Evolutionary conservation across 2,329 filamentous ascomycete species (phyloP), one percentile per base, ranked within the genome.

Genomic region (Xylariaceae sp.): DNA sequence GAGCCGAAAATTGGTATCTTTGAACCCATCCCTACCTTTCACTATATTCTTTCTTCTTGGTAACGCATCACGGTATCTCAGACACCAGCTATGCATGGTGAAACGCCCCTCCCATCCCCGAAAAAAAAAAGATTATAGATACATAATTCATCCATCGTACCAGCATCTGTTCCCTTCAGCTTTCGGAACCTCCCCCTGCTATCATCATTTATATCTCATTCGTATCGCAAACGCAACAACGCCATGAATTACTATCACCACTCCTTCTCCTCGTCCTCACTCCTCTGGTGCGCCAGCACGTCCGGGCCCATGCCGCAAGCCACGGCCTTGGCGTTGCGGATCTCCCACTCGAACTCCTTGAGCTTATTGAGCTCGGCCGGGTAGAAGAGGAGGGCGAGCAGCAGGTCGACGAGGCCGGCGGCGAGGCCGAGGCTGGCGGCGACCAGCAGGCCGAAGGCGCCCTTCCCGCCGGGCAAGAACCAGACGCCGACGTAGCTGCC

Each of bases 301-400:
- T 62, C 60, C 3, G 59, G 60, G 10, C 26, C 26, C 43, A 55
- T 53, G 1, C 72, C 72, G 3, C 65, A 68, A 18, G 73, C 73
- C 4, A 72, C 66, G 0, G 75, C 73, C 58, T 75, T 85, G 10
- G 87, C 87, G 68, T 89, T 92, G 44, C 76, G 77, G 21, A 97
- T 86, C 72, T 99, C 94, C 89, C 91, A 97, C 69, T 94, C 85
- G 73, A 97, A 97, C 75, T 99, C 94, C 65, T 85, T 87, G 49
- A 99, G 75, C 3, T 88, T 87, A 53, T 91, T 81, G 54, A 97
- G 73, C 75, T 99, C 94, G 56, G 85, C 86, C 9, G 88, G 86
- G 53, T 96, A 87, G 70, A 99, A 99, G 42, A 97, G 72, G 0
- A 94, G 81, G 0, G 92, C 89, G 69, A 97, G 89, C 33, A 97